A percentile compares a stretch with the other conserved stretches of the same genome.
These are phyloP conservation scores for Chaetomium sp. DNA, from an alignment of 2,329 filamentous ascomycete genomes.

Conservation along the genomic window DNA sequence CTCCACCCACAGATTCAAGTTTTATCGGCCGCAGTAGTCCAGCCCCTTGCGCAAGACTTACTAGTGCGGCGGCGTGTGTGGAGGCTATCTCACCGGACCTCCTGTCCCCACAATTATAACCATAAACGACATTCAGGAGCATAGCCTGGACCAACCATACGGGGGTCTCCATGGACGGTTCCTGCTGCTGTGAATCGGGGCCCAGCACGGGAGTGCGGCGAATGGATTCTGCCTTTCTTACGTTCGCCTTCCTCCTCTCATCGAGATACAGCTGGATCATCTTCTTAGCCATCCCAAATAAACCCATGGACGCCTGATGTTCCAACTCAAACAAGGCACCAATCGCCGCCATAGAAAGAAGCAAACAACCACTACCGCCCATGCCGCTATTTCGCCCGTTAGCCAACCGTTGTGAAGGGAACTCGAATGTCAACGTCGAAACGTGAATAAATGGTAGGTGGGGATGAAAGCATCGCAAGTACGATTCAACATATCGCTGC, in stretches of 20 bases:
- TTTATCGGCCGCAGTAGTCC: conserved; percentile 52
- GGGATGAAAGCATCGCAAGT: conserved; percentile 87
- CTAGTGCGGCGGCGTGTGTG: conserved; percentile 83
- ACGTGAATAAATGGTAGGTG: conserved; percentile 93
- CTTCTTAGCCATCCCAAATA: conserved; percentile 91
- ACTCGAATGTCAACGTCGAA: conserved; percentile 84
- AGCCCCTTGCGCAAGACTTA: conserved; percentile 86
- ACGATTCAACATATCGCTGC: conserved; percentile 83
- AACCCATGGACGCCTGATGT: conserved; percentile 66
- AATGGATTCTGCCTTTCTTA: conserved; percentile 54
- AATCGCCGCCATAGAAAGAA: conserved; percentile 79
- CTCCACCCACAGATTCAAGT: conserved; percentile 36
- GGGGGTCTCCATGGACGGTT: conserved; percentile 67
- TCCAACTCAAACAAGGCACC: conserved; percentile 76
- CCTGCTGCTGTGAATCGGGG: conserved; percentile 42
- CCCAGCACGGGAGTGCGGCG: conserved; percentile 45
- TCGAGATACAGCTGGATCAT: conserved; percentile 93
- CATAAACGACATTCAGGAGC: conserved; percentile 92
- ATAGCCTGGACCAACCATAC: conserved; percentile 96
- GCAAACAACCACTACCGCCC: conserved; percentile 78
- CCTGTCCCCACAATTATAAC: conserved; percentile 90
- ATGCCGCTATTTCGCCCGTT: conserved; percentile 54
- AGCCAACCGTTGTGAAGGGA: conserved; percentile 58
- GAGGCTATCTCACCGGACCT: conserved; percentile 84
- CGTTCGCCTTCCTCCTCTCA: conserved; percentile 79